Base-by-base conservation (phyloP, 1,284 basidiomycete species). In the Ceratobasidium sp. region DNA sequence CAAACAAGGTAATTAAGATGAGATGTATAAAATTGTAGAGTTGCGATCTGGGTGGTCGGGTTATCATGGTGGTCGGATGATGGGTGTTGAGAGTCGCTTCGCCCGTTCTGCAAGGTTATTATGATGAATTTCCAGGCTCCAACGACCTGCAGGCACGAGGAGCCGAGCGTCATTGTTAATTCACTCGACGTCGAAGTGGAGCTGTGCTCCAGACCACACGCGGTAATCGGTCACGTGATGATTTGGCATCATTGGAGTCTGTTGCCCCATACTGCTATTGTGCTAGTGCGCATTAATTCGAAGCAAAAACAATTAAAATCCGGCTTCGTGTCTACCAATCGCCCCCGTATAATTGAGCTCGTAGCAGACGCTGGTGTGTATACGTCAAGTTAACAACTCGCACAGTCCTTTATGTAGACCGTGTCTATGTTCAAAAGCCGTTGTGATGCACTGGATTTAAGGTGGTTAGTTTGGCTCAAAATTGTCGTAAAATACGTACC, bases 341-440 rank as follows among this genome's bases (percentile, higher is more conserved):
- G 45, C 7, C 3, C 13, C 20, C 20, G 45, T 47, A 15, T 8
- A 13, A 15, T 7, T n/a, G 31, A 15, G 10, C 35, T 15, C 58
- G 58, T 23, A 56, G 53, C 53, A 56, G 11, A 54, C 37, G 61
- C 33, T 63, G 17, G 60, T 37, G 13, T 49, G 37, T 8, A 39
- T 35, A 35, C 13, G 53, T 39, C 39, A 42, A 47, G n/a, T n/a
- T n/a, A 71, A 35, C 13, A 71, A 35, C 31, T 71, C 68, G 33
- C 82, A 82, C 17, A 75, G 74, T 10, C 80, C 81, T 54, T 60
- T 75, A 51, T 80, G 58, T n/a, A 53, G 63, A 20, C 80, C 81
- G 83, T 92, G 89, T 84, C 89, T 87, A 82, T 90, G 87, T 76
- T 88, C 83, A 80, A 92, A 86, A 53, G 86, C 87, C 28, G 85